A percentile compares a stretch with the other conserved stretches of the same genome.
Evolutionary conservation across 805 yeast species (phyloP).

Genomic region (Ogataea glucozyma): DNA sequence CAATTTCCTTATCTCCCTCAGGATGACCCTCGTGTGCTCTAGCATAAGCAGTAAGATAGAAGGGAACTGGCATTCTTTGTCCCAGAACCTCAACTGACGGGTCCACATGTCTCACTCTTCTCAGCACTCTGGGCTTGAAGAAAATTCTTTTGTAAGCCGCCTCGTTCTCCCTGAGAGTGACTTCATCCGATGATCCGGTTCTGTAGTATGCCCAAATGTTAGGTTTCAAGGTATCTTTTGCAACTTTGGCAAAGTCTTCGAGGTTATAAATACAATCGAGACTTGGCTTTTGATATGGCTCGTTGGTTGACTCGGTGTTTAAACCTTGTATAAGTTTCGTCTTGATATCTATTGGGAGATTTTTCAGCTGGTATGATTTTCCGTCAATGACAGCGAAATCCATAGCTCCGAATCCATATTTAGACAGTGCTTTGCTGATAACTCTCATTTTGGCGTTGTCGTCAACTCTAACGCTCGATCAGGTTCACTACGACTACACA

Average conservation of each 20-base stretch:
- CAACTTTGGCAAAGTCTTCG: conserved; percentile 48
- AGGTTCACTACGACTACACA: no score
- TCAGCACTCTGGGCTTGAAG: conserved; percentile 43
- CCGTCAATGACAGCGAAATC: conserved; percentile 8
- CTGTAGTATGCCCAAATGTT: conserved; percentile 48
- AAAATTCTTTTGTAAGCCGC: conserved; percentile 41
- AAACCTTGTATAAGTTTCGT: not conserved
- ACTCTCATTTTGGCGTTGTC: conserved; percentile 1
- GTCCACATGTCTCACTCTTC: conserved; percentile 41
- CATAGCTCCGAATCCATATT: conserved; percentile 4
- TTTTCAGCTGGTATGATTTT: conserved; percentile 5
- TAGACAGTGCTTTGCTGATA: conserved; percentile 4
- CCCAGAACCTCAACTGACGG: conserved; percentile 43
- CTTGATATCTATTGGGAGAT: conserved; percentile 1
- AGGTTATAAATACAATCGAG: conserved; percentile 43
- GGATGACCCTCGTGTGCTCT: conserved; percentile 73
- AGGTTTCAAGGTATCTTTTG: conserved; percentile 43
- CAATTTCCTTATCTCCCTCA: conserved; percentile 79
- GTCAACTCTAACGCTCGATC: no score
- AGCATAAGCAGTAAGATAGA: conserved; percentile 48
- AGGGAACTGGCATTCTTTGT: conserved; percentile 38
- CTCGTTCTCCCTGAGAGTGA: conserved; percentile 46
- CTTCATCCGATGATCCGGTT: conserved; percentile 48
- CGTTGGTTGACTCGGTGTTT: not conserved
- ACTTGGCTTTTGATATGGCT: conserved; percentile 2